Evolutionary conservation across 768 basidiomycete genomes (phyloP), one percentile per base, ranked within the genome.

Genomic region (Rhizopogon vinicolor): DNA sequence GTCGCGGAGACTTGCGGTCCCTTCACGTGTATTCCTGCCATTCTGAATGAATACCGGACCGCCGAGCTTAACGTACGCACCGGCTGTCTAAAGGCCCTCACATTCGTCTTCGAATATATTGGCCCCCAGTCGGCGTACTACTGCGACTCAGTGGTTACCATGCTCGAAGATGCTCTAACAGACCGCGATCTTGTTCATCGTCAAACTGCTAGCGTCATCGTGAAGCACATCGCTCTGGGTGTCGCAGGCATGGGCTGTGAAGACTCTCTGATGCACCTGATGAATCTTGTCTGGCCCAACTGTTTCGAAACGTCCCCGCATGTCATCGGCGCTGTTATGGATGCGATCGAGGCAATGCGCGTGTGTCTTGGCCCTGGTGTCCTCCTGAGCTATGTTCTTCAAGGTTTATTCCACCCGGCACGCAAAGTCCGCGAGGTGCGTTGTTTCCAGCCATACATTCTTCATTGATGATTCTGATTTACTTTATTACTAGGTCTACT

Each of bases 11-110:
- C 93, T 62, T 95, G 92, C 62, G 93, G 93, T 68, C 84, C 97
- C n/a, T 99, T 98, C 82, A 99, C 97, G 0, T 98, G 97, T 71
- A 98, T 99, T 55, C 97, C 97, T 2, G 97, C 96, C 16, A 97
- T 99, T 63, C 81, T 99, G 31, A 98, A 97, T 74, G 97, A 99
- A 68, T 99, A 98, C 71, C 89, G 96, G 51, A 98, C 96, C 5
- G 94, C 95, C 1, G 97, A 99, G 67, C 81, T 99, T 59, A 99
- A 99, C 72, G 97, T 99, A 48, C 91, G 97, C 52, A 99, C 96
- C 2, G 97, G 97, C 57, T 99, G 97, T 82, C 79, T 99, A 60
- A 99, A 99, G 71, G 97, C 97, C 1, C 79, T 99, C 18, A 95
- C 97, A 1, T 99, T 98, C 79, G 92, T 99, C 52, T 99, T 98